A percentile compares a stretch with the other conserved stretches of the same genome.
Evolutionary conservation across 371 early-diverging fungal species (phyloP).

Genomic region (Mucor circinelloides): DNA sequence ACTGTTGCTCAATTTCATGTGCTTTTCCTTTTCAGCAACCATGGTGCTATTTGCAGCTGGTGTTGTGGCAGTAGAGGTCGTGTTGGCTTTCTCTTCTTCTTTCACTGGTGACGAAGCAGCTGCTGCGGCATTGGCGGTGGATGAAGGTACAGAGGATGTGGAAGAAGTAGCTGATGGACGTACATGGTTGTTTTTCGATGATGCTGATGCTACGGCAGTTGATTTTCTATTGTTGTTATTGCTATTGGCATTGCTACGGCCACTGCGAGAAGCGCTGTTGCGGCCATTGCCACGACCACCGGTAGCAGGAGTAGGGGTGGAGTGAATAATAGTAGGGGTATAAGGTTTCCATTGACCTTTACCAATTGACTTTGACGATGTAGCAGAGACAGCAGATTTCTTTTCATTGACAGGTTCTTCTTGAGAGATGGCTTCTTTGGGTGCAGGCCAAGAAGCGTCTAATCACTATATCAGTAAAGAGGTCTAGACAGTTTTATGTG

Average conservation of each 20-base stretch:
- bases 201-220: neutral
- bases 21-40: neutral
- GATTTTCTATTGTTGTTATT: neutral
- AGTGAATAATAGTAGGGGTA: constrained; percentile 61
- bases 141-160: neutral
- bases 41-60: neutral
- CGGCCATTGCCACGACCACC: neutral
- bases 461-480: neutral
- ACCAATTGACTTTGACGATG: constrained; percentile 11
- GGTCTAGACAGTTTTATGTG: neutral
- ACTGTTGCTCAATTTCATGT: neutral
- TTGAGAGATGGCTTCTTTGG: constrained; percentile 21
- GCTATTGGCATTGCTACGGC: neutral
- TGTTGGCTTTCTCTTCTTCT: neutral
- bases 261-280: neutral
- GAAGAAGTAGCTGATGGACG: neutral
- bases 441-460: constrained; percentile 29
- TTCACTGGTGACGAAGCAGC: neutral
- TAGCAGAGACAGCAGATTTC: neutral
- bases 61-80: neutral
- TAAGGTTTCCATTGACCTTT: constrained; percentile 61
- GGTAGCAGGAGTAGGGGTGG: constrained; percentile 36
- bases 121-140: neutral
- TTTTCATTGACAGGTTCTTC: constrained; percentile 14
- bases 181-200: neutral